phyloP scores from a whole-genome alignment of 768 basidiomycete genomes.

The Coprinellus micaceus region DNA sequence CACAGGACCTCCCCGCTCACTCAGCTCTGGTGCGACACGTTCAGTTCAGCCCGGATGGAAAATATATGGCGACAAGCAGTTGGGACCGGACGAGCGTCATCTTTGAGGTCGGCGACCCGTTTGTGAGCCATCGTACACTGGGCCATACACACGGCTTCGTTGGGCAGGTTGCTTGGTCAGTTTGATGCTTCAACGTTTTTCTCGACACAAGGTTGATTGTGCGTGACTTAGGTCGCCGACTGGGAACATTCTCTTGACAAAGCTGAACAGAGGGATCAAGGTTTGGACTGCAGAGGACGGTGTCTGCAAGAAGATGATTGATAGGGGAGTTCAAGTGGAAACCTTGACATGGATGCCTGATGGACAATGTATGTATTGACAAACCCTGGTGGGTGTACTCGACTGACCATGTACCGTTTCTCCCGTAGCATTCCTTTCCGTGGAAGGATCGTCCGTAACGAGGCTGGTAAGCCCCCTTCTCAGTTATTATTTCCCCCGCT shows the following conservation, averaged over 20 bases:
- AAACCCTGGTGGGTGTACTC: background rate
- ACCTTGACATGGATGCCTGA: slow-evolving; percentile 65
- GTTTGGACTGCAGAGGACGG: slow-evolving; percentile 75
- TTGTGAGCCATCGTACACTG: slow-evolving; percentile 57
- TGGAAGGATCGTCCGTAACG: slow-evolving; percentile 59
- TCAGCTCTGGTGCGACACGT: slow-evolving; percentile 65
- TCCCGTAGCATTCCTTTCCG: slow-evolving; percentile 60
- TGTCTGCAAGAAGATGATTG: slow-evolving; percentile 61
- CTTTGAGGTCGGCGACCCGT: slow-evolving; percentile 59
- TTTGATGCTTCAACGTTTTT: background rate
- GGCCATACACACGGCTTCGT: slow-evolving; percentile 72
- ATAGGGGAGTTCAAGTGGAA: background rate
- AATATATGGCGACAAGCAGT: slow-evolving; percentile 69
- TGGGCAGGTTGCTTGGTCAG: slow-evolving; percentile 71
- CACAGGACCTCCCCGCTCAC: slow-evolving; percentile 62
- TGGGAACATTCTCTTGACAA: slow-evolving; percentile 60
- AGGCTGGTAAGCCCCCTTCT: slow-evolving; percentile 45
- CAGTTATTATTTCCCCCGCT: background rate
- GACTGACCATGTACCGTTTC: background rate
- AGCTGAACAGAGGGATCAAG: slow-evolving; percentile 50
- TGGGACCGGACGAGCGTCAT: slow-evolving; percentile 72
- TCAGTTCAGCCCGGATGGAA: slow-evolving; percentile 75
- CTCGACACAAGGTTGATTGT: background rate
- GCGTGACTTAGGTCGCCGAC: slow-evolving; percentile 53
- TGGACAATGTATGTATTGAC: slow-evolving; percentile 44